These are phyloP conservation scores for Pholiota microspora DNA, from an alignment of 768 basidiomycete species.

Conservation along the genomic window DNA sequence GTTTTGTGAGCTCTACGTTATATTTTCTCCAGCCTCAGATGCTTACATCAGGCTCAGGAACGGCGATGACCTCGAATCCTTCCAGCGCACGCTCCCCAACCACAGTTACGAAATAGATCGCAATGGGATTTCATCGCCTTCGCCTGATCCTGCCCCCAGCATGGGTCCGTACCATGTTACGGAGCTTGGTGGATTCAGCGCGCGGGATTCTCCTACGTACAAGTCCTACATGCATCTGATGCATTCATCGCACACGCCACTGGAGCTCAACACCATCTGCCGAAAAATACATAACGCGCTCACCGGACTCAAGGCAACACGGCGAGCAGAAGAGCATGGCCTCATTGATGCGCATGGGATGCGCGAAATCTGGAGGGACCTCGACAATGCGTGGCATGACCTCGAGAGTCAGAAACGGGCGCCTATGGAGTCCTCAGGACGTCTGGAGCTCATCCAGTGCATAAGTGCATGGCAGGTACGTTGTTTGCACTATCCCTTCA, in stretches of 20 bases:
- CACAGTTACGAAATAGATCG: conserved; percentile 25
- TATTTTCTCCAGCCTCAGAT: too few species aligned
- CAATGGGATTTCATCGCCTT: conserved; percentile 26
- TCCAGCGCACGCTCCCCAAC: conserved; percentile 65
- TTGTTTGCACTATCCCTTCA: conserved; percentile 11
- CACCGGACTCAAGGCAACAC: conserved; percentile 76
- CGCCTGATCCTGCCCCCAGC: conserved; percentile 22
- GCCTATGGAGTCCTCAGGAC: conserved; percentile 24
- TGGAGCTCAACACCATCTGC: conserved; percentile 75
- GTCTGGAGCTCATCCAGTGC: conserved; percentile 51
- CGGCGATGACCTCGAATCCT: conserved; percentile 72
- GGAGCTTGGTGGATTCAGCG: conserved; percentile 18
- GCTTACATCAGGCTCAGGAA: conserved; percentile 37
- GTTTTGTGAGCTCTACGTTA: conserved; percentile 54
- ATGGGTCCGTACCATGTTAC: conserved; percentile 14
- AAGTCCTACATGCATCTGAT: conserved; percentile 52
- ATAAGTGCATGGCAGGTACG: conserved; percentile 85
- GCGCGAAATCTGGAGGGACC: conserved; percentile 79
- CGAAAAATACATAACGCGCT: conserved; percentile 75
- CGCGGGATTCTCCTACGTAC: conserved; percentile 27
- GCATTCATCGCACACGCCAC: conserved; percentile 64
- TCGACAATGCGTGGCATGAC: conserved; percentile 83
- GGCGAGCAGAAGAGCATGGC: conserved; percentile 47
- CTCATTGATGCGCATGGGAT: conserved; percentile 63
- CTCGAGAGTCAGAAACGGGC: conserved; percentile 61